Evolutionary conservation across 306 rosid genomes (phyloP), one percentile per base, ranked within the genome.

Genomic region (Boehmeria nivea): DNA sequence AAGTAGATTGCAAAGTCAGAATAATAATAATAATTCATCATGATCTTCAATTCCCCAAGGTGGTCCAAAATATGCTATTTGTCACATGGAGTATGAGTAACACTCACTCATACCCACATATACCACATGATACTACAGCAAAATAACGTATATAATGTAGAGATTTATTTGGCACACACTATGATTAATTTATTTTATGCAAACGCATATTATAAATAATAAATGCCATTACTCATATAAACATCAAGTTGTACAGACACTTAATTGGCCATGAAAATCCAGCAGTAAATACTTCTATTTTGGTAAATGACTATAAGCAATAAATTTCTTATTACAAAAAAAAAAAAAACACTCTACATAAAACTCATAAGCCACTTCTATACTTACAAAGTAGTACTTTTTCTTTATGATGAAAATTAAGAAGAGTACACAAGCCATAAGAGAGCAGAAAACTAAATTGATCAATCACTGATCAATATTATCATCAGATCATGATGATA

Each of bases 31-130:
- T 44, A 44, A 15, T 44, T 40, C 44, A 40, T 40, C 14, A 40
- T 13, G n/a, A 12, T 4, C 6, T 11, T 40, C 64, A 54, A 61
- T 43, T 58, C 56, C 65, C 39, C 3, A 24, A 14, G 12, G 54
- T 62, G 71, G 71, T 71, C 81, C 66, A 49, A 54, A 48, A 52
- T 60, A 25, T 52, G 9, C 7, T 52, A 4, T 14, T 26, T 45
- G 24, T 59, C 83, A 71, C 94, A 78, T 78, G 81, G 81, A 49
- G 78, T 43, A 71, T 38, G 60, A 65, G 81, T 76, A 73, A 49
- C 43, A 43, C 50, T 78, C 77, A 81, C 76, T 68, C 78, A 50
- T 54, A 24, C 44, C 33, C 28, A 27, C 60, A 56, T 6, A 31
- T 24, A 37, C 57, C 82, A 45, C 81, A 75, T 78, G 81, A 73